Evolutionary conservation across 805 yeast genomes (phyloP).

Genomic region (Cyberlindnera euphorbiae): DNA sequence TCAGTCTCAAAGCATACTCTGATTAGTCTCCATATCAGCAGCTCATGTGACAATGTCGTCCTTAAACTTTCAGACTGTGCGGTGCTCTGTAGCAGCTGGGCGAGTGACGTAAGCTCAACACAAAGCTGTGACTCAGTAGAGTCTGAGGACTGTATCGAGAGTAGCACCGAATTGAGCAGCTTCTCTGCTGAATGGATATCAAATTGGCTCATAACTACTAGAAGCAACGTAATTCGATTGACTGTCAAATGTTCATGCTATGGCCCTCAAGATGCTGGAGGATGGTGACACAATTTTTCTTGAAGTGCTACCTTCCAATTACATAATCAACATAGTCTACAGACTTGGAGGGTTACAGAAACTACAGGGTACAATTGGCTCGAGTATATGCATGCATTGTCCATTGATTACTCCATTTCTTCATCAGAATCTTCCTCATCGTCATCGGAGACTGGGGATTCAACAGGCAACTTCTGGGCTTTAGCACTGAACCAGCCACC

Average conservation of each 20-base stretch:
- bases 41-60: constrained; percentile 22
- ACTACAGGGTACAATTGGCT: too few species aligned
- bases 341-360: too few species aligned
- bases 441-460: constrained; percentile 4
- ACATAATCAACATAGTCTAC: too few species aligned
- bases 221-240: too few species aligned
- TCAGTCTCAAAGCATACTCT: constrained; percentile 11
- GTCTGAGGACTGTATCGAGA: neutral
- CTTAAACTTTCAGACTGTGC: constrained; percentile 25
- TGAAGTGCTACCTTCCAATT: too few species aligned
- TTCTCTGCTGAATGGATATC: neutral
- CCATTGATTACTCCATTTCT: constrained; percentile 9
- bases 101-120: constrained; percentile 3
- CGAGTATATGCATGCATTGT: too few species aligned
- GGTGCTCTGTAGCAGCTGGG: constrained; percentile 7
- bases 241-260: too few species aligned
- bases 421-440: constrained; percentile 8
- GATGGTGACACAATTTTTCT: too few species aligned
- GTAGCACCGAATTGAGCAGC: constrained; percentile 4
- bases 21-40: constrained; percentile 26
- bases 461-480: constrained; percentile 7
- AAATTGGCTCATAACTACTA: too few species aligned
- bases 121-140: neutral
- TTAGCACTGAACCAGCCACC: constrained; percentile 27
- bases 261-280: too few species aligned